Evolutionary conservation across 805 yeast species (phyloP).

Genomic region (Yamadazyma akitaensis): DNA sequence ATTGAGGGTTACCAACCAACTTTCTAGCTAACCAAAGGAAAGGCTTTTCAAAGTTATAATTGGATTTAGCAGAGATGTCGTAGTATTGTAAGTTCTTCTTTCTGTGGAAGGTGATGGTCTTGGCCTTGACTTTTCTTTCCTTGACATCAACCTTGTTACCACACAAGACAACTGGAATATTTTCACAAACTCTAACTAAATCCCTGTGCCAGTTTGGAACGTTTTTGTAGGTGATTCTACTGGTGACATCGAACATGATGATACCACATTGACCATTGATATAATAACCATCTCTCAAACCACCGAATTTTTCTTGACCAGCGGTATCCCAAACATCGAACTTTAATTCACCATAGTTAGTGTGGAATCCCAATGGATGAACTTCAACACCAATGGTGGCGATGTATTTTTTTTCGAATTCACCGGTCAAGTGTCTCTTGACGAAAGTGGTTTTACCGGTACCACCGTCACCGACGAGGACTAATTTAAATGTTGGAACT

Average conservation of each 20-base stretch:
- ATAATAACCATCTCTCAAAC: slow-evolving; percentile 99
- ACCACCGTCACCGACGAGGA: slow-evolving; percentile 99
- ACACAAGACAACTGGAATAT: slow-evolving; percentile 97
- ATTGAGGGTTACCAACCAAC: slow-evolving; percentile 95
- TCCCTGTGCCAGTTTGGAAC: slow-evolving; percentile 99
- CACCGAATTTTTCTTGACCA: slow-evolving; percentile 99
- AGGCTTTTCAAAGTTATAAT: slow-evolving; percentile 99
- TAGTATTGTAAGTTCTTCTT: slow-evolving; percentile 99
- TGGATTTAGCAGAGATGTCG: slow-evolving; percentile 99
- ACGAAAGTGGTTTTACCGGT: slow-evolving; percentile 99
- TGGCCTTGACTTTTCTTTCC: slow-evolving; percentile 99
- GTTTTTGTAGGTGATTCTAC: slow-evolving; percentile 98
- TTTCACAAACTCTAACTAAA: slow-evolving; percentile 98
- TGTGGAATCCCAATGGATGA: slow-evolving; percentile 96
- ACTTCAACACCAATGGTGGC: slow-evolving; percentile 99
- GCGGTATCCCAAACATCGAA: slow-evolving; percentile 99
- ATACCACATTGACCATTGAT: slow-evolving; percentile 99
- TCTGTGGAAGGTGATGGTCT: slow-evolving; percentile 99
- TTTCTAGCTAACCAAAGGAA: slow-evolving; percentile 99
- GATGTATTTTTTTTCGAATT: slow-evolving; percentile 96
- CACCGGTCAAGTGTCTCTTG: slow-evolving; percentile 99
- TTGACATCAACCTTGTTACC: slow-evolving; percentile 99
- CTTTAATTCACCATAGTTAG: slow-evolving; percentile 97
- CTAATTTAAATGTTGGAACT: slow-evolving; percentile 97
- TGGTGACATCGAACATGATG: slow-evolving; percentile 99